Conservation (phyloP, 331 rosid species). For the Rhamnella rubrinervis region DNA sequence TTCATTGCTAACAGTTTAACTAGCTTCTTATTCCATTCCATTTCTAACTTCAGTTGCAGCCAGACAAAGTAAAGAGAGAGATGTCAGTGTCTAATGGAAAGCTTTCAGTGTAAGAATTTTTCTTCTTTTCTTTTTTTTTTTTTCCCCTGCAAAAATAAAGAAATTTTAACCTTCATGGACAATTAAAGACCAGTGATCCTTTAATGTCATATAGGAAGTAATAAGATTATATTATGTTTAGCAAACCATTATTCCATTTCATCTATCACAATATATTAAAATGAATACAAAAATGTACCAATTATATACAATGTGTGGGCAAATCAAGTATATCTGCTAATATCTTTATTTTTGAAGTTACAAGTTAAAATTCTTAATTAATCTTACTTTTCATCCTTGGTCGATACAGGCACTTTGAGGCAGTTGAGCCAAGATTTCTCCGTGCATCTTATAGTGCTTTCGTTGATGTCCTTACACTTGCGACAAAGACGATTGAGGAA, state of each 20-base stretch:
- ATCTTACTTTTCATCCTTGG: background rate
- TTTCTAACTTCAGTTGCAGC: constrained; percentile 73
- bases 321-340: too few relatives aligned
- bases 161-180: background rate
- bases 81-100: constrained; percentile 67
- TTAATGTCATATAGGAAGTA: too few relatives aligned
- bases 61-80: constrained; percentile 76
- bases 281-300: too few relatives aligned
- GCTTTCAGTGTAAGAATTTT: constrained; percentile 65
- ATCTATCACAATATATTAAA: too few relatives aligned
- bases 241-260: too few relatives aligned
- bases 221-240: too few relatives aligned
- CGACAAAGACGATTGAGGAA: constrained; percentile 82
- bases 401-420: constrained; percentile 71
- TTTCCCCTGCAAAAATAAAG: background rate
- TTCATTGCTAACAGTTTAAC: constrained; percentile 1
- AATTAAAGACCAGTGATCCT: too few relatives aligned
- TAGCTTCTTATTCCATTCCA: constrained; percentile 21
- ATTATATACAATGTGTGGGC: too few relatives aligned
- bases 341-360: background rate
- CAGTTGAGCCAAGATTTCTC: constrained; percentile 86
- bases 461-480: constrained; percentile 69
- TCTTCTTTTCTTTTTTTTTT: background rate
- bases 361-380: background rate
- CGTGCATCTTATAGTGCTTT: constrained; percentile 86